Percentiles rank a stretch among this genome's conserved stretches.
Conservation (phyloP, 2,329 filamentous ascomycete genomes). For the Xylariaceae sp. region DNA sequence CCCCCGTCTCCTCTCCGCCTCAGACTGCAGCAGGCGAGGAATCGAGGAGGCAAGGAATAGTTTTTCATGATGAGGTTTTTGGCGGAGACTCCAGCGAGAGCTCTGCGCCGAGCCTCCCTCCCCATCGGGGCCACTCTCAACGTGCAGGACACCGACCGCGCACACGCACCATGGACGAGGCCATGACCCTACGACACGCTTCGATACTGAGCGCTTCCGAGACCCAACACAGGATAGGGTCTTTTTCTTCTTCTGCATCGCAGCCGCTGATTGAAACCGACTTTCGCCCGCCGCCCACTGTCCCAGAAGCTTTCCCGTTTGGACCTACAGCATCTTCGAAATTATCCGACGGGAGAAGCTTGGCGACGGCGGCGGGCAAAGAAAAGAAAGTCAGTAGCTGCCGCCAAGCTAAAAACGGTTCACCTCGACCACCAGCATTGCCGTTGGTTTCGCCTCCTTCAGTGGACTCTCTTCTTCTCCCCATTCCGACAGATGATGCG, state of each 20-base stretch:
- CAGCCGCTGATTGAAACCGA: conserved; percentile 45
- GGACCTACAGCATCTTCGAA: conserved; percentile 36
- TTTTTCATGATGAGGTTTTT: conserved; percentile 57
- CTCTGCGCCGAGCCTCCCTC: conserved; percentile 38
- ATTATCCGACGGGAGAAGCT: conserved; percentile 33
- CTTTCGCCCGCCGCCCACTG: conserved; percentile 37
- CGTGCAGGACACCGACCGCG: conserved; percentile 41
- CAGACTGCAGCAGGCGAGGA: conserved; percentile 43
- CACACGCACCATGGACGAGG: conserved; percentile 54
- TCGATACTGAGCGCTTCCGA: conserved; percentile 36
- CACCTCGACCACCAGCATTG: conserved; percentile 51
- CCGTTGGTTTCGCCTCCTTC: conserved; percentile 51
- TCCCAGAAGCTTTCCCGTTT: conserved; percentile 40
- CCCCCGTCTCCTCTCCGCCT: conserved; percentile 34
- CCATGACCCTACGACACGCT: conserved; percentile 42
- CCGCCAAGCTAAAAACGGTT: conserved; percentile 51
- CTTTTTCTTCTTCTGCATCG: conserved; percentile 55
- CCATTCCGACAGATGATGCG: conserved; percentile 60
- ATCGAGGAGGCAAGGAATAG: conserved; percentile 51
- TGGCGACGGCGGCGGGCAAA: conserved; percentile 26
- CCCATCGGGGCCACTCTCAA: conserved; percentile 25
- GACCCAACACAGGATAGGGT: conserved; percentile 61
- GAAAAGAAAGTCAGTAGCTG: conserved; percentile 46
- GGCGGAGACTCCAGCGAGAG: conserved; percentile 47
- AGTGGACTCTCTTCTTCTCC: conserved; percentile 55